A percentile compares a stretch with the other conserved stretches of the same genome.
Conservation (phyloP, 2,329 filamentous ascomycete species). For the Lecanoromycetidae sp. region DNA sequence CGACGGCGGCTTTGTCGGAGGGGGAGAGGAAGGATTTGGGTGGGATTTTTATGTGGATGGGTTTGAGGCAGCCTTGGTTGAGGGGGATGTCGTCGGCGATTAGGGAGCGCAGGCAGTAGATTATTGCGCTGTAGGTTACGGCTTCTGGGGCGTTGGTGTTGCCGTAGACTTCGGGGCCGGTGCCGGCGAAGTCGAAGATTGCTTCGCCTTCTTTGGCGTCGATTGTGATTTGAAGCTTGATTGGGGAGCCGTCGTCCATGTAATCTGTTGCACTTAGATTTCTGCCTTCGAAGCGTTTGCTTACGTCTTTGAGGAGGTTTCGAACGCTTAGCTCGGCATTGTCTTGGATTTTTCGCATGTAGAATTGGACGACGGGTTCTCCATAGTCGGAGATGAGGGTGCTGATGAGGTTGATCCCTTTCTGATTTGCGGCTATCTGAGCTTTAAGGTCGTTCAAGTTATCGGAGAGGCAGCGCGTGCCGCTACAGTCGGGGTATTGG, state of each 20-base stretch:
- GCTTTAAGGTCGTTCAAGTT: conserved; percentile 81
- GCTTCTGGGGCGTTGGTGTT: conserved; percentile 74
- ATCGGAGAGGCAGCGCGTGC: conserved; percentile 66
- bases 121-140: conserved; percentile 72
- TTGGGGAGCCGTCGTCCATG: conserved; percentile 79
- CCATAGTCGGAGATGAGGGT: conserved; percentile 66
- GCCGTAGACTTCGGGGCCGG: conserved; percentile 65
- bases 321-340: conserved; percentile 69
- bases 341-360: conserved; percentile 71
- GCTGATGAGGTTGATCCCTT: conserved; percentile 67
- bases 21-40: conserved; percentile 62
- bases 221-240: conserved; percentile 62
- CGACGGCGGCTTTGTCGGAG: conserved; percentile 64
- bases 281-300: conserved; percentile 53
- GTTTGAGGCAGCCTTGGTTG: conserved; percentile 72
- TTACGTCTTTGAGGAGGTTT: conserved; percentile 59
- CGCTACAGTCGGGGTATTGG: conserved; percentile 61
- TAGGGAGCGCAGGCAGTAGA: conserved; percentile 71
- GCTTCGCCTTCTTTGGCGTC: conserved; percentile 62
- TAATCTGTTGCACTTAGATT: conserved; percentile 66
- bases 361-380: conserved; percentile 64
- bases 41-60: conserved; percentile 63
- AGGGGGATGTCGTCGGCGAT: conserved; percentile 73
- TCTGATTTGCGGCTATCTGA: conserved; percentile 76
- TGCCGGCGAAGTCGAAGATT: conserved; percentile 66